Evolutionary conservation across 2,329 filamentous ascomycete species (phyloP).

Genomic region (Pseudocercospora crystallina): DNA sequence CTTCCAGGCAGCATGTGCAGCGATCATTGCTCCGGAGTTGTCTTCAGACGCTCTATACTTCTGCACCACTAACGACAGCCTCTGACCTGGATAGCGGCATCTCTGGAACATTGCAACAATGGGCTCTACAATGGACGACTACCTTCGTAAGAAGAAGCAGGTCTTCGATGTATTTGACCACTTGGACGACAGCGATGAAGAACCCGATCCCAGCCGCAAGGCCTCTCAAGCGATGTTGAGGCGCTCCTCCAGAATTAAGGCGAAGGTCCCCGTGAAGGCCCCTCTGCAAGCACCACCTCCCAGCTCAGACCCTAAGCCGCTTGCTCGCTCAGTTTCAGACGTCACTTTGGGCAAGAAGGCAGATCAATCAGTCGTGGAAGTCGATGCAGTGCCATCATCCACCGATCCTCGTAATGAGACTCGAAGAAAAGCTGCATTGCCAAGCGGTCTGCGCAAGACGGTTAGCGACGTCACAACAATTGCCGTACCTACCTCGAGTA

Average conservation of each 20-base stretch:
- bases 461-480: conserved; percentile 21
- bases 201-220: conserved; percentile 21
- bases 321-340: conserved; percentile 30
- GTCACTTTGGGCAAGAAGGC: conserved; percentile 2
- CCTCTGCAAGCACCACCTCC: conserved; percentile 2
- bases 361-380: not conserved
- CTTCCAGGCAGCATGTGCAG: too few relatives aligned
- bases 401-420: conserved; percentile 5
- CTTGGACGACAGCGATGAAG: conserved; percentile 25
- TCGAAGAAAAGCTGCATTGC: not conserved
- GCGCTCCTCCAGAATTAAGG: conserved; percentile 4
- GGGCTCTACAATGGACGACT: conserved; percentile 1
- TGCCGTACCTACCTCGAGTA: conserved; percentile 8
- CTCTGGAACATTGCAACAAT: not conserved
- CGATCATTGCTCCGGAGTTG: too few relatives aligned
- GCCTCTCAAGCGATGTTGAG: conserved; percentile 22
- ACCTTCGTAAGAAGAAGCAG: conserved; percentile 22
- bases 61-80: too few relatives aligned
- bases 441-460: conserved; percentile 15
- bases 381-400: conserved; percentile 7
- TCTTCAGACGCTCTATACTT: too few relatives aligned
- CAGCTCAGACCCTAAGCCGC: conserved; percentile 3
- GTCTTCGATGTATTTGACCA: conserved; percentile 25
- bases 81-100: too few relatives aligned
- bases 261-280: not conserved